Conservation (phyloP, 2,329 filamentous ascomycete species). For the Exophiala sp. region DNA sequence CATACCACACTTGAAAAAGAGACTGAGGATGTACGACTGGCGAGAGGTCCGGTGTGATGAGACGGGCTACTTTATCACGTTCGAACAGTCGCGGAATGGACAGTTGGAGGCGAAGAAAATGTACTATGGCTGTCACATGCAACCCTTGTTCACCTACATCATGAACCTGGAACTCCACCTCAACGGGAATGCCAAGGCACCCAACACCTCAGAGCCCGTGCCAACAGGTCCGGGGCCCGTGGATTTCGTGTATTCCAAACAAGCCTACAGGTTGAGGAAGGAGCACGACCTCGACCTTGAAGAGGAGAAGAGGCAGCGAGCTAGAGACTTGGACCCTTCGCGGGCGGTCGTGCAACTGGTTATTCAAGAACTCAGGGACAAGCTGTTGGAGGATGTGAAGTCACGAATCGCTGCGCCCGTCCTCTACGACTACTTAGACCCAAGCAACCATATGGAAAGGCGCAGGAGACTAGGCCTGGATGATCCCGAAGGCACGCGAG, state of each 20-base stretch:
- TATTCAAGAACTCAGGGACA: conserved; percentile 73
- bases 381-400: conserved; percentile 82
- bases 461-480: conserved; percentile 71
- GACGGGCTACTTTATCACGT: conserved; percentile 87
- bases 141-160: conserved; percentile 81
- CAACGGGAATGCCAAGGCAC: conserved; percentile 60
- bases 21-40: conserved; percentile 75
- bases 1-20: conserved; percentile 81
- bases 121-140: conserved; percentile 69
- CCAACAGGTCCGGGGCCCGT: conserved; percentile 21
- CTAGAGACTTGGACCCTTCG: conserved; percentile 85
- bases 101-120: conserved; percentile 77
- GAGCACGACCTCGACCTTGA: conserved; percentile 79
- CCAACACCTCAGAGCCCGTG: conserved; percentile 38
- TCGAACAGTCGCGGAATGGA: conserved; percentile 69
- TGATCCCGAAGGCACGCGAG: conserved; percentile 58
- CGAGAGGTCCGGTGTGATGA: conserved; percentile 77
- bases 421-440: conserved; percentile 75
- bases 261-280: conserved; percentile 49
- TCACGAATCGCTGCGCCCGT: conserved; percentile 76
- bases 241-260: conserved; percentile 24
- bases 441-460: conserved; percentile 71
- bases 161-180: conserved; percentile 85
- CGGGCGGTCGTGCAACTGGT: conserved; percentile 73
- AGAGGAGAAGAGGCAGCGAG: conserved; percentile 81